Conservation (phyloP, 257 asterid species). For the Salvia hispanica region DNA sequence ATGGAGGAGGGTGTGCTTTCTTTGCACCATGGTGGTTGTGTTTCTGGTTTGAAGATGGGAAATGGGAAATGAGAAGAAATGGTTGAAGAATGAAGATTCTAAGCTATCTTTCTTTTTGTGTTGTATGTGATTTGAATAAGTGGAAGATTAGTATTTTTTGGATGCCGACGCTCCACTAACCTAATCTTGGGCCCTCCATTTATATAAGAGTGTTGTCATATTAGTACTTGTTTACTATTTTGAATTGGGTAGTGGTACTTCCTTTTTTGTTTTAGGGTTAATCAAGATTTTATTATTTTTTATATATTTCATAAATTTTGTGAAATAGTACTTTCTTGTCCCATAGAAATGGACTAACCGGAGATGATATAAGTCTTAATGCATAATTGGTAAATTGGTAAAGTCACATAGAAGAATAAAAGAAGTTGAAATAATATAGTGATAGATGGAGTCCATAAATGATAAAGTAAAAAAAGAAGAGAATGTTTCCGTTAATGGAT, state of each 20-base stretch:
- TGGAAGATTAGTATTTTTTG: conserved; percentile 33
- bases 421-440: too few species aligned
- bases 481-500: too few species aligned
- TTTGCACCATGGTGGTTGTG: conserved; percentile 65
- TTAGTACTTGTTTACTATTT: not conserved
- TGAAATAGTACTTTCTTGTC: too few species aligned
- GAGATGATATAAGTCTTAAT: too few species aligned
- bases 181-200: conserved; percentile 31
- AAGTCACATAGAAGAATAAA: too few species aligned
- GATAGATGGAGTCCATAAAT: too few species aligned
- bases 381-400: too few species aligned
- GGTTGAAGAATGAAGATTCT: conserved; percentile 43
- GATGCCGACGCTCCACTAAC: conserved; percentile 59
- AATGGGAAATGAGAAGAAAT: conserved; percentile 21
- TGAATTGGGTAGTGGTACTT: not conserved
- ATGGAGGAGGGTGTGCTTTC: conserved; percentile 56
- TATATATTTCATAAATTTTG: too few species aligned
- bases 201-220: not conserved
- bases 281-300: too few species aligned
- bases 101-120: conserved; percentile 29
- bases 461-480: too few species aligned
- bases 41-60: not conserved
- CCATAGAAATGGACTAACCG: too few species aligned
- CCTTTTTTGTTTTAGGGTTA: too few species aligned
- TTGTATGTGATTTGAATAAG: conserved; percentile 41